A percentile compares a stretch with the other conserved stretches of the same genome.
Conservation (phyloP, 148 eudicot species). For the Arctostaphylos glauca region DNA sequence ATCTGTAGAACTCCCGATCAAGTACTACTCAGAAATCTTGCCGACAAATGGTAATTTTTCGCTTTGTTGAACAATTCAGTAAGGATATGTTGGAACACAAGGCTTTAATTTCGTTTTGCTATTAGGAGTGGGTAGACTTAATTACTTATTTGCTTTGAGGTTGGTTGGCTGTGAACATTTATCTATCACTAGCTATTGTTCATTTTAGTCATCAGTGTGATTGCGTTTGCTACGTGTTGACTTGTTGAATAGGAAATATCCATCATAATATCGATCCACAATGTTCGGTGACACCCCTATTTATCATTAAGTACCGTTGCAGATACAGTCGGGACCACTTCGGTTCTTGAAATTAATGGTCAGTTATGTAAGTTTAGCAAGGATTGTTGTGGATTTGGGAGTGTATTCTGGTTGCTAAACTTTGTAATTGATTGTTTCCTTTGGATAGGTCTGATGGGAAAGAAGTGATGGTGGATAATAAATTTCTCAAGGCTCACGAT, state of each 20-base stretch:
- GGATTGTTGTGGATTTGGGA: neutral
- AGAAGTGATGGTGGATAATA: constrained; percentile 81
- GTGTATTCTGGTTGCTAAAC: neutral
- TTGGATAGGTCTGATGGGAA: constrained; percentile 77
- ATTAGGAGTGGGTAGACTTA: neutral
- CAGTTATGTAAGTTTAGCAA: neutral
- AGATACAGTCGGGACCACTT: neutral
- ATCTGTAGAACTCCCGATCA: neutral
- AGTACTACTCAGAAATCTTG: neutral
- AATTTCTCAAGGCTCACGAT: constrained; percentile 73
- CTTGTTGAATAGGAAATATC: neutral
- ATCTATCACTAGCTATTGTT: constrained; percentile 6
- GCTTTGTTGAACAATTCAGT: neutral
- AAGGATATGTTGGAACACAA: neutral
- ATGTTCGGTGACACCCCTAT: neutral
- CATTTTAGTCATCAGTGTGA: neutral
- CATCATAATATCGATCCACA: neutral
- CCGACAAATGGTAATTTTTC: neutral
- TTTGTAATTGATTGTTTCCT: constrained; percentile 7
- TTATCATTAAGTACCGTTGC: neutral
- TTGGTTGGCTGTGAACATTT: neutral
- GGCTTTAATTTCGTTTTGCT: neutral
- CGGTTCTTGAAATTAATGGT: neutral
- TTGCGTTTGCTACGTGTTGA: neutral
- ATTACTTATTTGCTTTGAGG: neutral